Evolutionary conservation across 768 basidiomycete genomes (phyloP), one percentile per base, ranked within the genome.

Genomic region (Phanerodontia chrysosporium): DNA sequence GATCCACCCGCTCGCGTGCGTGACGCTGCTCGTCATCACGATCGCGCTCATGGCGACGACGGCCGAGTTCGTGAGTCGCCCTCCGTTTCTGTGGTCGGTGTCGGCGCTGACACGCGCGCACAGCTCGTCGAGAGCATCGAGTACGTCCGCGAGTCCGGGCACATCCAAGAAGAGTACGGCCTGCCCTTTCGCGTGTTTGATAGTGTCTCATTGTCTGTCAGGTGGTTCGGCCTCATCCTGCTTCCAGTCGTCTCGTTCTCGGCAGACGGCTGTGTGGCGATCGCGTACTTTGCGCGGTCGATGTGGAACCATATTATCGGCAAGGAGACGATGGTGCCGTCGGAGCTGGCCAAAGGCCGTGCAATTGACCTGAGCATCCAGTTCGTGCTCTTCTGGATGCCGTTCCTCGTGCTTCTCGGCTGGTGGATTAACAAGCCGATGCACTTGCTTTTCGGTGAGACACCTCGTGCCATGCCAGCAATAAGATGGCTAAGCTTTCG

Each of bases 291-390:
- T 70, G 28, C 81, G 28, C 79, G 78, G 24, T 76, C 75, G 42
- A 51, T 74, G 36, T 66, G 79, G 53, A 73, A 73, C 36, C 73
- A 77, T 55, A 69, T 79, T 61, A 73, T 81, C 65, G 66, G 67
- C 10, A 68, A 71, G 39, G 69, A 74, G 3, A 73, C 74, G 0
- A 73, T 67, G 39, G 64, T 81, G 16, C 86, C 86, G 1, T 74
- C 76, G 5, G 77, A 79, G n/a, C 73, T 89, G 22, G 89, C 89
- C 0, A 83, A 82, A 66, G 86, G 79, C 0, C 79, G 83, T 24
- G 84, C 87, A 5, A 91, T 91, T 58, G 89, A 91, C 67, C 77
- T 90, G 48, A 85, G 84, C 65, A 89, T 90, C 58, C 89, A 91
- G 65, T 90, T 91, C 69, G 78, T 79, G 18, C 75, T 90, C 12